Conservation (phyloP, 257 asterid genomes). For the Nyctanthes arbortristis region DNA sequence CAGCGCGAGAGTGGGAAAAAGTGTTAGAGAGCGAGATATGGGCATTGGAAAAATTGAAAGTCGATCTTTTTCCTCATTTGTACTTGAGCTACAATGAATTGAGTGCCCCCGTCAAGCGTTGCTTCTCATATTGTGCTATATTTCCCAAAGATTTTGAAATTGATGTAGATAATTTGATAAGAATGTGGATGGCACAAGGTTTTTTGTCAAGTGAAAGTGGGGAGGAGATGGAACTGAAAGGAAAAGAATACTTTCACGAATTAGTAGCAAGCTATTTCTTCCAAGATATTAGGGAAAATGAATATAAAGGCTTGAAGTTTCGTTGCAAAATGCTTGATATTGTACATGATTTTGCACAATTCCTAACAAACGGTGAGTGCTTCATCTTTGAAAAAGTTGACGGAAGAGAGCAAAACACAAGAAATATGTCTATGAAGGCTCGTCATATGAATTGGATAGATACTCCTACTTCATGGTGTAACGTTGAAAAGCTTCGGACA, state of each 20-base stretch:
- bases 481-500: slow-evolving; percentile 7
- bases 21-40: slow-evolving; percentile 33
- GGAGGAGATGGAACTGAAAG: slow-evolving; percentile 26
- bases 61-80: slow-evolving; percentile 10
- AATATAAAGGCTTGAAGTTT: background rate
- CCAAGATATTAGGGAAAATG: slow-evolving; percentile 18
- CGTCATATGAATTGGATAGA: slow-evolving; percentile 2
- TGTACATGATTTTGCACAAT: slow-evolving; percentile 32
- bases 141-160: slow-evolving; percentile 35
- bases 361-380: slow-evolving; percentile 10
- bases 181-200: no score
- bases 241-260: slow-evolving; percentile 24
- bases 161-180: slow-evolving; percentile 31
- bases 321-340: slow-evolving; percentile 39
- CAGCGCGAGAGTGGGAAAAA: slow-evolving; percentile 30
- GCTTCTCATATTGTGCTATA: slow-evolving; percentile 39
- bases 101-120: slow-evolving; percentile 21
- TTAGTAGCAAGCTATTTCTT: slow-evolving; percentile 33
- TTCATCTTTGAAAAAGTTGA: slow-evolving; percentile 1
- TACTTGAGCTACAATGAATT: slow-evolving; percentile 34
- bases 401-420: background rate
- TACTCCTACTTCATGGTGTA: slow-evolving; percentile 1
- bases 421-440: background rate
- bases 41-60: slow-evolving; percentile 17
- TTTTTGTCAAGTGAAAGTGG: background rate